Evolutionary conservation across 2,329 filamentous ascomycete species (phyloP).

Genomic region (Didymella sp.): DNA sequence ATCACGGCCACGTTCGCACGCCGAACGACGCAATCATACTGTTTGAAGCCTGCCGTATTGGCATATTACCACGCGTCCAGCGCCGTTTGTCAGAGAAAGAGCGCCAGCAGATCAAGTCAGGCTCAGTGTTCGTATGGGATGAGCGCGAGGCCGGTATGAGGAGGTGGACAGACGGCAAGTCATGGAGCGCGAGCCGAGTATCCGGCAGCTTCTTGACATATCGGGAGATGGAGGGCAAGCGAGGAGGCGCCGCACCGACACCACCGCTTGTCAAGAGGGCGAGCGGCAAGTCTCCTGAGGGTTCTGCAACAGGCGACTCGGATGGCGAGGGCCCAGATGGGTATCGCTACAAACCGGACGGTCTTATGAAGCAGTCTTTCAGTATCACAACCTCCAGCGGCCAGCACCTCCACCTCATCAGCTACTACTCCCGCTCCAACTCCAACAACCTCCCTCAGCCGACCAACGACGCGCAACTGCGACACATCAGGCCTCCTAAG

Average conservation of each 20-base stretch:
- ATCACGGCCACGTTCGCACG: conserved; percentile 93
- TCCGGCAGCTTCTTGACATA: conserved; percentile 98
- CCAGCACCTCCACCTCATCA: conserved; percentile 96
- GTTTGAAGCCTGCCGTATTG: conserved; percentile 95
- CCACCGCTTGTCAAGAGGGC: conserved; percentile 43
- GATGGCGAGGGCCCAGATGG: conserved; percentile 68
- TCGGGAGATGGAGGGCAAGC: conserved; percentile 98
- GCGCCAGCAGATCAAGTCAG: conserved; percentile 91
- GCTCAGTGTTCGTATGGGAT: conserved; percentile 99
- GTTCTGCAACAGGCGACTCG: conserved; percentile 80
- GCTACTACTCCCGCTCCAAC: conserved; percentile 88
- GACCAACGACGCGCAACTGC: conserved; percentile 77
- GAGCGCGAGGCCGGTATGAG: conserved; percentile 98
- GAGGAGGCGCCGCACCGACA: conserved; percentile 73
- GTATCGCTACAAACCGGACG: conserved; percentile 75
- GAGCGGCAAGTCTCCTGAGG: conserved; percentile 80
- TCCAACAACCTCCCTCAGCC: conserved; percentile 80
- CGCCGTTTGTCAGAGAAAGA: conserved; percentile 95
- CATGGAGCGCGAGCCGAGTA: conserved; percentile 96
- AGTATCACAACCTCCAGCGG: conserved; percentile 92
- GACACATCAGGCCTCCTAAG: conserved; percentile 85
- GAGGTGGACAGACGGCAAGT: conserved; percentile 98
- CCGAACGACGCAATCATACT: conserved; percentile 95
- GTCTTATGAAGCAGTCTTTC: conserved; percentile 99
- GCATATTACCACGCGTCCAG: conserved; percentile 89